Conservation (phyloP, 148 eudicot species). For the Rhododendron molle region DNA sequence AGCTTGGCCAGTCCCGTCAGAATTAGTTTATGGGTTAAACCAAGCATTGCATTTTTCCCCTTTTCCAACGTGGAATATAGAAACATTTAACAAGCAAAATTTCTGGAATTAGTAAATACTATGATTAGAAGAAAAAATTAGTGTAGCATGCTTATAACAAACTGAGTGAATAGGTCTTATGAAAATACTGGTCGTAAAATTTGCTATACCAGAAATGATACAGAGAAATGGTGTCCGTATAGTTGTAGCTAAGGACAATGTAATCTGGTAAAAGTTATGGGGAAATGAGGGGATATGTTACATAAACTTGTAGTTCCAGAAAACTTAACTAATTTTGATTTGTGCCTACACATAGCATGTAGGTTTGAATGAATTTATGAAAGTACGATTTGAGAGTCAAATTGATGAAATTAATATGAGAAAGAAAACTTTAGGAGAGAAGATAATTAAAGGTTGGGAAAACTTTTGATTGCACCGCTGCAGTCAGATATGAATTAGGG, state of each 20-base stretch:
- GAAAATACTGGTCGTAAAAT: not conserved
- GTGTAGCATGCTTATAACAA: not conserved
- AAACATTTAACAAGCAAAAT: not conserved
- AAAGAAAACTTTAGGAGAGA: not conserved
- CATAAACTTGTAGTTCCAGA: not conserved
- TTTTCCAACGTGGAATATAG: not conserved
- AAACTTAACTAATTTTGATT: not conserved
- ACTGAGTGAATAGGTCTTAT: not conserved
- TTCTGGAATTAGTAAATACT: not conserved
- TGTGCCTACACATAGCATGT: not conserved
- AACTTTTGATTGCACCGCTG: too few relatives aligned
- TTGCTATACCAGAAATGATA: not conserved
- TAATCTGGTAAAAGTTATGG: not conserved
- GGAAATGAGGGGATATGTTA: not conserved
- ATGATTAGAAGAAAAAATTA: not conserved
- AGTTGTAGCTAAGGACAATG: not conserved
- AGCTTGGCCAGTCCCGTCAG: not conserved
- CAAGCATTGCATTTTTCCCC: not conserved
- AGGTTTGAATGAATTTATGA: not conserved
- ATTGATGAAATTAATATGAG: not conserved
- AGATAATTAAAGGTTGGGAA: not conserved
- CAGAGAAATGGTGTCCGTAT: not conserved
- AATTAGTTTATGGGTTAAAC: not conserved
- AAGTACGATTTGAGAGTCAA: not conserved
- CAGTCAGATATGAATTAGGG: too few relatives aligned